Base-by-base conservation (phyloP, 805 yeast species). In the Ogataea paradorogensis region DNA sequence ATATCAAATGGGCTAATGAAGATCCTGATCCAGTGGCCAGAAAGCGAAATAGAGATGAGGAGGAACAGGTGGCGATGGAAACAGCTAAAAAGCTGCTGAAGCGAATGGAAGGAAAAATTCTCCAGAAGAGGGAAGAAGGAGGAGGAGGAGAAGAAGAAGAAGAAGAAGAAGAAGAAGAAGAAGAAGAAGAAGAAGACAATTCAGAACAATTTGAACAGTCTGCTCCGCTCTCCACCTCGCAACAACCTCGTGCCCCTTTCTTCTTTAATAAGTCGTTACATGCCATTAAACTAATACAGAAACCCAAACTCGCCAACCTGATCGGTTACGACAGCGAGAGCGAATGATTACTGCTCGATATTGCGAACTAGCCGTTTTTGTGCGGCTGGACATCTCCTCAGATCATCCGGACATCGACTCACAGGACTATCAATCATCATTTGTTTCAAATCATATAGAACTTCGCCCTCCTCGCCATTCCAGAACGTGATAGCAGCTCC, bases 1-100 rank as follows among this genome's bases (percentile, higher is more conserved):
- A 71, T 44, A 76, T 90, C 1, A 72, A 86, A 47, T 90, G 98
- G 98, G 95, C 97, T 0, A 78, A 77, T 45, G 91, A 84, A 30
- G 95, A 88, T 59, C 95, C 95, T 2, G 83, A 82, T 53, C 93
- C 93, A 0, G 62, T 61, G 4, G 81, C 86, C 3, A 74, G 69
- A 46, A 65, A 57, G 38, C 65, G 77, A 47, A 76, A 69, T 28
- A 69, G 74, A 50, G 63, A 74, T 32, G 64, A 70, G 21, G 42
- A 70, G 31, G 83, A 81, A 42, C 74, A 74, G 40, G 54, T 61
- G 26, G 80, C 86, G 0, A 59, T 78, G 34, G 73, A 74, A 16
- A 71, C 80, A 0, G 83, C 84, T 0, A 65, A 59, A 45, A 59
- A 58, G 15, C 56, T 76, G 25, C 58, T 78, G 32, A 57, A 52